Conservation (phyloP, 352 stramenopile genomes). For the Phytophthora litchii region DNA sequence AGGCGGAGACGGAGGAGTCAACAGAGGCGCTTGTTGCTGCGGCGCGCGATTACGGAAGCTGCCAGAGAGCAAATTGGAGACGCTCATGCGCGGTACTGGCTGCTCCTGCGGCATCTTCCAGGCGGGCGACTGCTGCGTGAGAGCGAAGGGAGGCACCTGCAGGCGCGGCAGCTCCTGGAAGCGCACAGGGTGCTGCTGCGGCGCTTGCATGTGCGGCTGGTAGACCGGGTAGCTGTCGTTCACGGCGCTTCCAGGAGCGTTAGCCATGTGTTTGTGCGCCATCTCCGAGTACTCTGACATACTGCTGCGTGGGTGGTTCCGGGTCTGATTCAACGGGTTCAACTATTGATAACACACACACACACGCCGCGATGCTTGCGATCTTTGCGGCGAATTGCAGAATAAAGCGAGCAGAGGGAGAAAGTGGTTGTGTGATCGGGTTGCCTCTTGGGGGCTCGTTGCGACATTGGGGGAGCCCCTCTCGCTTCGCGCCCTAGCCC, state of each 20-base stretch:
- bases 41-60: conserved; percentile 37
- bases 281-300: conserved; percentile 45
- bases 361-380: conserved; percentile 23
- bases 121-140: conserved; percentile 56
- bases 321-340: conserved; percentile 21
- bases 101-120: conserved; percentile 57
- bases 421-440: conserved; percentile 34
- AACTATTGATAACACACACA: conserved; percentile 13
- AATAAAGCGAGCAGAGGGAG: conserved; percentile 37
- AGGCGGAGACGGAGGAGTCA: conserved; percentile 33
- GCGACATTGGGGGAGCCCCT: conserved; percentile 18
- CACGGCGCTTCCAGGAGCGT: conserved; percentile 27
- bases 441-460: conserved; percentile 22
- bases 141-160: conserved; percentile 62
- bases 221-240: conserved; percentile 35
- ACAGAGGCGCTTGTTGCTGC: conserved; percentile 12
- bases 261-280: conserved; percentile 44
- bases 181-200: conserved; percentile 25
- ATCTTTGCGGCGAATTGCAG: conserved; percentile 55
- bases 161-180: conserved; percentile 75
- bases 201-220: conserved; percentile 20
- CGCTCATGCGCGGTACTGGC: conserved; percentile 45
- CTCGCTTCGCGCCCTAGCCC: conserved; percentile 21
- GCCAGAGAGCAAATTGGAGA: conserved; percentile 60
- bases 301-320: conserved; percentile 6